A percentile compares a stretch with the other conserved stretches of the same genome.
These are phyloP conservation scores for Nitzschia inconspicua DNA, from an alignment of 108 stramenopile genomes.

Conservation along the genomic window DNA sequence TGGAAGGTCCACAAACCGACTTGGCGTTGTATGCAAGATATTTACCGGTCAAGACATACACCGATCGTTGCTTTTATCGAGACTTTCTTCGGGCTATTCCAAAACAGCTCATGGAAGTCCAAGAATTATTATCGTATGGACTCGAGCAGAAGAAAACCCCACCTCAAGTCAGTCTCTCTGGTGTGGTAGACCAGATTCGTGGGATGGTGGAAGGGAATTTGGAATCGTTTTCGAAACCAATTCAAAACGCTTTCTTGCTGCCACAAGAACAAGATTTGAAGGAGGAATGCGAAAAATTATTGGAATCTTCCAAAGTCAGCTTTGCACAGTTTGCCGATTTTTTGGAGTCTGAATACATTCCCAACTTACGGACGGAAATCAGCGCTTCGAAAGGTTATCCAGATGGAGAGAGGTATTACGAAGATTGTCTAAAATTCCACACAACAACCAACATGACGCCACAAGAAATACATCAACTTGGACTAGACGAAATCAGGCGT, in stretches of 20 bases:
- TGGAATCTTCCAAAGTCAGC: conserved; percentile 4
- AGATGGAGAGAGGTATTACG: conserved; percentile 44
- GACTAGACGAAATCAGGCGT: conserved; percentile 42
- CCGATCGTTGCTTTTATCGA: conserved; percentile 30
- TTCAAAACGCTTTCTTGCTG: conserved; percentile 11
- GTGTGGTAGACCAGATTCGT: conserved; percentile 33
- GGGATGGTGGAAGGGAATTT: conserved; percentile 23
- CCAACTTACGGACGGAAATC: conserved; percentile 41
- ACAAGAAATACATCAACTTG: conserved; percentile 51
- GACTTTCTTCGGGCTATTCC: conserved; percentile 37
- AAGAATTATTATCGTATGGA: conserved; percentile 21
- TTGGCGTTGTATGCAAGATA: conserved; percentile 44
- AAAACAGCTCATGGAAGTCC: conserved; percentile 28
- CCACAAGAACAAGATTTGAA: conserved; percentile 22
- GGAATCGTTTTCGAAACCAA: conserved; percentile 18
- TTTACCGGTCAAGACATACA: conserved; percentile 35
- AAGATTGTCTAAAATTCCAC: conserved; percentile 45
- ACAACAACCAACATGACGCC: conserved; percentile 59
- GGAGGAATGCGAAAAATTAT: conserved; percentile 10
- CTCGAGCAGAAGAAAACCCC: conserved; percentile 28
- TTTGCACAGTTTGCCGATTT: conserved; percentile 34
- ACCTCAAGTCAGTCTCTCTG: conserved; percentile 23
- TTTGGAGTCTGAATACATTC: conserved; percentile 48
- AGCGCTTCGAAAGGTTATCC: conserved; percentile 47
- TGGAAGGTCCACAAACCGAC: conserved; percentile 59